Evolutionary conservation across 352 stramenopile species (phyloP), one percentile per base, ranked within the genome.

Genomic region (Pythium insidiosum): DNA sequence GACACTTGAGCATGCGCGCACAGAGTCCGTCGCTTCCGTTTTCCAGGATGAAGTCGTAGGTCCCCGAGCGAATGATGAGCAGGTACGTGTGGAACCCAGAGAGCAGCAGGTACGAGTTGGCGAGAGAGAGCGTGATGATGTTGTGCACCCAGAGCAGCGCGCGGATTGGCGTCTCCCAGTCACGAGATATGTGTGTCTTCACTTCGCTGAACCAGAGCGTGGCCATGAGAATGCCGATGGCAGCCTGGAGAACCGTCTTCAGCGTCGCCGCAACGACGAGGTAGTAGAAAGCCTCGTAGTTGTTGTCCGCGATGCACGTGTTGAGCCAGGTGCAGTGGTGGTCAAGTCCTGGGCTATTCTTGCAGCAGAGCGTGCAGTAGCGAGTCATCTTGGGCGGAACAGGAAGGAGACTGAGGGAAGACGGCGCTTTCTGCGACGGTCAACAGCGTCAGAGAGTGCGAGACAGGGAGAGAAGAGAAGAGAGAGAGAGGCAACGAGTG

Each of bases 261-360:
- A 72, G 52, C 21, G 73, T 79, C 31, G 74, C 63, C 13, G 66
- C 62, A 15, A 84, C 49, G 13, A 92, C 78, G 11, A 94, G 53
- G 19, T 60, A 73, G 53, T 88, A 94, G 40, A 94, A 94, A 5
- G 79, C 61, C 40, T 84, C 77, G 55, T 93, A 93, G 53, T 93
- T 89, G 46, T 56, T 79, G 47, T 86, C 75, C 10, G 68, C 77
- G 37, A 93, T 90, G 56, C 80, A 90, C 5, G 80, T 93, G 51
- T 93, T 93, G 40, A 93, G 63, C 78, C 80, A 93, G 16, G 80
- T 89, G 61, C 80, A 93, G 53, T 93, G 80, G 50, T 93, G 80
- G 37, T 93, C 80, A 6, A 93, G 60, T 0, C 77, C 73, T 7
- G 73, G 71, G 23, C 76, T 90, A 41, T 66, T 86, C 49, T 94